Evolutionary conservation across 2,329 filamentous ascomycete genomes (phyloP).

Genomic region (Fusarium tuaranense): DNA sequence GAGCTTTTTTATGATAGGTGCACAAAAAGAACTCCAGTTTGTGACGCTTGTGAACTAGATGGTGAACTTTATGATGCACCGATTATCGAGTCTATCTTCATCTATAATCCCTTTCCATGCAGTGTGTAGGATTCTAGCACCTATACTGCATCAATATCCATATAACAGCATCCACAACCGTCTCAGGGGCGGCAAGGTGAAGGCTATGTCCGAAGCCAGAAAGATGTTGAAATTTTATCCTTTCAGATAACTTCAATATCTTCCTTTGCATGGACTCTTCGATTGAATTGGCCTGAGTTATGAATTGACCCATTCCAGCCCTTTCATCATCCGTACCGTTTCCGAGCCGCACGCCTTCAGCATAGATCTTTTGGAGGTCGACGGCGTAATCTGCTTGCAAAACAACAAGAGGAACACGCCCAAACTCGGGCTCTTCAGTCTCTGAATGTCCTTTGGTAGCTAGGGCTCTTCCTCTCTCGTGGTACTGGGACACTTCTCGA

Average conservation of each 20-base stretch:
- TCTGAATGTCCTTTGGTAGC: neutral
- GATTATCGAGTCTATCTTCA: neutral
- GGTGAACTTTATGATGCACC: neutral
- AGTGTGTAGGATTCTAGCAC: neutral
- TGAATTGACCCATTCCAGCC: neutral
- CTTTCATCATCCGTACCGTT: neutral
- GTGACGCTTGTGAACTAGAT: neutral
- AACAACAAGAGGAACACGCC: slow-evolving; percentile 3
- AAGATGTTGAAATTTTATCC: slow-evolving; percentile 3
- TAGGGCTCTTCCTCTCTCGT: neutral
- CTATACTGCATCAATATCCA: slow-evolving; percentile 19
- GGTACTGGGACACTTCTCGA: slow-evolving; percentile 4
- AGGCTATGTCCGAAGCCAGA: neutral
- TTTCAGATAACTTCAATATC: neutral
- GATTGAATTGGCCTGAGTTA: neutral
- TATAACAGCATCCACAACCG: slow-evolving; percentile 7
- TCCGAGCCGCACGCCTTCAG: neutral
- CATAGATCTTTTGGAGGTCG: slow-evolving; percentile 10
- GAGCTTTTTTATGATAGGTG: neutral
- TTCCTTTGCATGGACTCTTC: slow-evolving; percentile 2
- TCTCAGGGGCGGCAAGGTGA: slow-evolving; percentile 9
- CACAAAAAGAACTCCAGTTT: neutral
- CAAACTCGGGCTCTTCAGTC: neutral
- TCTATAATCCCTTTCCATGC: neutral
- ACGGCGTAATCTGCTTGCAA: neutral